phyloP scores from a whole-genome alignment of 202 grass and related monocot species.

The Dendrocalamus latiflorus region DNA sequence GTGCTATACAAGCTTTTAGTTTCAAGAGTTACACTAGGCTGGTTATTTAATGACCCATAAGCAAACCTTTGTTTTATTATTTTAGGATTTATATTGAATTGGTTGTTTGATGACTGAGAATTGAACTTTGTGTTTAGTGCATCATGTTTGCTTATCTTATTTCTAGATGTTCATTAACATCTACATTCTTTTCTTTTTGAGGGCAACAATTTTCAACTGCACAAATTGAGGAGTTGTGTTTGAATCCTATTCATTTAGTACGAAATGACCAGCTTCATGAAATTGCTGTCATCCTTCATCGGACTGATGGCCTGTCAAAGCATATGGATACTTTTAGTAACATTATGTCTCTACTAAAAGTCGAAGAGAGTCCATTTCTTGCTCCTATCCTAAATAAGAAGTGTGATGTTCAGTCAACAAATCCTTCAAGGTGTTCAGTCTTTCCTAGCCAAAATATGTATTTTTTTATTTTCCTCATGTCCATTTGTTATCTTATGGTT shows the following conservation, averaged over 20 bases:
- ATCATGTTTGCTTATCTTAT: constrained; percentile 2
- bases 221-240: constrained; percentile 65
- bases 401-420: constrained; percentile 35
- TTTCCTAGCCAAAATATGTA: background rate
- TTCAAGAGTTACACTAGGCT: too few species aligned
- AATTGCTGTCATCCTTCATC: constrained; percentile 55
- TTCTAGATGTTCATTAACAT: background rate
- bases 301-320: constrained; percentile 50
- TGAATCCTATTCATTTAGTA: constrained; percentile 44
- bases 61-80: too few species aligned
- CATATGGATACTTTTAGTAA: constrained; percentile 61
- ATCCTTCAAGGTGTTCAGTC: constrained; percentile 41
- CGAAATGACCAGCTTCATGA: constrained; percentile 62
- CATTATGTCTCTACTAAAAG: constrained; percentile 50
- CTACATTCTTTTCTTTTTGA: constrained; percentile 28
- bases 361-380: constrained; percentile 37
- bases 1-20: too few species aligned
- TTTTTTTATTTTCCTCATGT: too few species aligned
- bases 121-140: constrained; percentile 1
- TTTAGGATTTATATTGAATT: too few species aligned
- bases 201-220: constrained; percentile 68
- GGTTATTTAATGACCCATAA: too few species aligned
- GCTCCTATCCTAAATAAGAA: constrained; percentile 34
- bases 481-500: too few species aligned
- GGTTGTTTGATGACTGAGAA: too few species aligned